These are phyloP conservation scores for Hordeum pubiflorum DNA, from an alignment of 202 grass and related monocot genomes.

Conservation along the genomic window DNA sequence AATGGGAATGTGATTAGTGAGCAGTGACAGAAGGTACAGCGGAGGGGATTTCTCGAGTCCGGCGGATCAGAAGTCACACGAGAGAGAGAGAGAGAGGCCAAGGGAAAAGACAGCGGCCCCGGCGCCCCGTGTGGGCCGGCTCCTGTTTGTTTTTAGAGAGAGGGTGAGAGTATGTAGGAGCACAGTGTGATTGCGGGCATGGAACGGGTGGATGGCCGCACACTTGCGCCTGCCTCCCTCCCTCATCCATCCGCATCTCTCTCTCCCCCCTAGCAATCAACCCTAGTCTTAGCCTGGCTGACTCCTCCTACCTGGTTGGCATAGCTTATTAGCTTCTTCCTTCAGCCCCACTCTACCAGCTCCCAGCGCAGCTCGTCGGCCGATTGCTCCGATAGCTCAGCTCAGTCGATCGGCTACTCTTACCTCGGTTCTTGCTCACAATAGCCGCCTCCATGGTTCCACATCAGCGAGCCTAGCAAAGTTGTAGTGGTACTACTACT, in stretches of 20 bases:
- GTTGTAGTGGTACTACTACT: neutral
- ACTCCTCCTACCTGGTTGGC: neutral
- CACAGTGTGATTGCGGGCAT: constrained; percentile 19
- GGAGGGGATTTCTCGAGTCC: constrained; percentile 45
- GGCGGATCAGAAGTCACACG: neutral
- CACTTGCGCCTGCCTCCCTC: constrained; percentile 7
- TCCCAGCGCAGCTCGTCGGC: neutral
- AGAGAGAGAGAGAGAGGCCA: neutral
- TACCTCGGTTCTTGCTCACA: constrained; percentile 13
- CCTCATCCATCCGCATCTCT: neutral
- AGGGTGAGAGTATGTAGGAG: neutral
- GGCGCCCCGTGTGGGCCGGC: neutral
- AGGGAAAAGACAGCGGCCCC: constrained; percentile 59
- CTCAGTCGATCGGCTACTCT: neutral
- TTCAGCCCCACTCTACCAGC: constrained; percentile 17
- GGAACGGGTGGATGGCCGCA: constrained; percentile 32
- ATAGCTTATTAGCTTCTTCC: constrained; percentile 9
- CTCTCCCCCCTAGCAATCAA: constrained; percentile 29
- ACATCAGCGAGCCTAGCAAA: neutral
- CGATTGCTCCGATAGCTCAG: neutral
- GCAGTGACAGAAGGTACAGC: neutral
- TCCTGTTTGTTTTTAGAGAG: neutral
- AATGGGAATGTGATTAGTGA: constrained; percentile 27
- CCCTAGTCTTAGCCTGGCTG: constrained; percentile 28
- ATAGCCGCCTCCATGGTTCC: constrained; percentile 10